These are phyloP conservation scores for Cinchona pubescens DNA, from an alignment of 257 asterid genomes.

Conservation along the genomic window DNA sequence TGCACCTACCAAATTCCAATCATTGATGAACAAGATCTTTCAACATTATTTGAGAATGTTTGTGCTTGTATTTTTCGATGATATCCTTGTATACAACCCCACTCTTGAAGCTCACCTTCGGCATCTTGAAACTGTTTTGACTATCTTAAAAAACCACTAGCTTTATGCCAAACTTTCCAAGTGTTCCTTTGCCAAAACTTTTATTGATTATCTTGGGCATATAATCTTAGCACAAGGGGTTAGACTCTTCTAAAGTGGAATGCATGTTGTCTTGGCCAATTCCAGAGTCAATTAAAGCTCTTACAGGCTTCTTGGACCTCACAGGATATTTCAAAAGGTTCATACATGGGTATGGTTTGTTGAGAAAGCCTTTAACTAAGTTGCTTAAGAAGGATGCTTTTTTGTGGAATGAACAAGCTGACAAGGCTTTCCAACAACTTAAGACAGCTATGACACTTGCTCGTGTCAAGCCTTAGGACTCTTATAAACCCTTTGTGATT, in stretches of 20 bases:
- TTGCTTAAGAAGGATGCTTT: background rate
- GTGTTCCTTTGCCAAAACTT: background rate
- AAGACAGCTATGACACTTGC: too few relatives aligned
- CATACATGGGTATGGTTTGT: background rate
- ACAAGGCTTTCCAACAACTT: too few relatives aligned
- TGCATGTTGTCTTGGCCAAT: background rate
- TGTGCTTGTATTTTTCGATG: background rate
- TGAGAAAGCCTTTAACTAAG: background rate
- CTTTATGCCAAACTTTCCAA: too few relatives aligned
- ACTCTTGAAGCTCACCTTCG: background rate
- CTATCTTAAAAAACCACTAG: background rate
- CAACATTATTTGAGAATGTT: background rate
- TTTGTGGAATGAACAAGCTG: too few relatives aligned
- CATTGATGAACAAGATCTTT: background rate
- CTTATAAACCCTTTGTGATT: too few relatives aligned
- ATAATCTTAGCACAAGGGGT: background rate
- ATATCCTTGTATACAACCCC: background rate
- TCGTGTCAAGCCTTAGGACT: too few relatives aligned
- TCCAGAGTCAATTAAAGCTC: background rate
- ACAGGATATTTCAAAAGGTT: background rate
- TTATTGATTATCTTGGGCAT: background rate
- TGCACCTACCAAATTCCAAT: background rate
- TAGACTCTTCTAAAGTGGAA: background rate
- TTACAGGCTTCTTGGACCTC: background rate
- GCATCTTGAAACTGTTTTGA: background rate